These are phyloP conservation scores for Solanum virginianum DNA, from an alignment of 257 asterid species.

Conservation along the genomic window DNA sequence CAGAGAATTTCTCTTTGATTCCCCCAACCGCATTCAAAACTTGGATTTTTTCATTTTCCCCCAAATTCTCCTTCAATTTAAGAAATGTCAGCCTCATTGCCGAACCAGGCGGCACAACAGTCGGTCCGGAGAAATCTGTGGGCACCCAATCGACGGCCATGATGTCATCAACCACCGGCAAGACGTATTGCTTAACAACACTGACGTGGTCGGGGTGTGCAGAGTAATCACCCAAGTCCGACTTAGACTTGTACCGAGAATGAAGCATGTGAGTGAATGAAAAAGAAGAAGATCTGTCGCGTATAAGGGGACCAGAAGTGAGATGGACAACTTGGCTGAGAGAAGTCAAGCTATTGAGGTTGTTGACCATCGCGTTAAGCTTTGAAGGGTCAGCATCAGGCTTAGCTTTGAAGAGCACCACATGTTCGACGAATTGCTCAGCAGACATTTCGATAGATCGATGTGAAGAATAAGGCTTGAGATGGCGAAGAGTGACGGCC, in stretches of 20 bases:
- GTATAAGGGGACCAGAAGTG: constrained; percentile 58
- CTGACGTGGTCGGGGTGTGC: constrained; percentile 49
- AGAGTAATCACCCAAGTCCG: constrained; percentile 47
- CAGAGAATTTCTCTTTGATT: constrained; percentile 29
- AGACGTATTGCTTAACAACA: constrained; percentile 32
- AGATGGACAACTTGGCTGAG: constrained; percentile 65
- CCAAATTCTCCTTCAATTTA: constrained; percentile 44
- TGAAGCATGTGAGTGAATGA: constrained; percentile 88
- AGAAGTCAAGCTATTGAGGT: constrained; percentile 48
- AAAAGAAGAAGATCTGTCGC: constrained; percentile 43
- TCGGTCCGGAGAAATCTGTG: constrained; percentile 18
- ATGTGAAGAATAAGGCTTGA: constrained; percentile 1
- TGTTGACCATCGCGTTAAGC: constrained; percentile 50
- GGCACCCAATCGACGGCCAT: constrained; percentile 71
- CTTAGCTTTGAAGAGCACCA: constrained; percentile 67
- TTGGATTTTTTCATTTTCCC: constrained; percentile 37
- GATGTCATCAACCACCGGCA: constrained; percentile 40
- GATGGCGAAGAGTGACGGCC: background rate
- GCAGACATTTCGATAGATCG: constrained; percentile 8
- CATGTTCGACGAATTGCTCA: constrained; percentile 57
- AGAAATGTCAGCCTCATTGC: constrained; percentile 34
- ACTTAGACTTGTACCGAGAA: constrained; percentile 53
- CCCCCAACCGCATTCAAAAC: constrained; percentile 22
- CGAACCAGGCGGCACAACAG: constrained; percentile 29
- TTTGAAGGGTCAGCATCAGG: constrained; percentile 44